Percentiles rank a stretch among this genome's conserved stretches.
Evolutionary conservation across 352 stramenopile genomes (phyloP).

Genomic region (Thraustotheca clavata): DNA sequence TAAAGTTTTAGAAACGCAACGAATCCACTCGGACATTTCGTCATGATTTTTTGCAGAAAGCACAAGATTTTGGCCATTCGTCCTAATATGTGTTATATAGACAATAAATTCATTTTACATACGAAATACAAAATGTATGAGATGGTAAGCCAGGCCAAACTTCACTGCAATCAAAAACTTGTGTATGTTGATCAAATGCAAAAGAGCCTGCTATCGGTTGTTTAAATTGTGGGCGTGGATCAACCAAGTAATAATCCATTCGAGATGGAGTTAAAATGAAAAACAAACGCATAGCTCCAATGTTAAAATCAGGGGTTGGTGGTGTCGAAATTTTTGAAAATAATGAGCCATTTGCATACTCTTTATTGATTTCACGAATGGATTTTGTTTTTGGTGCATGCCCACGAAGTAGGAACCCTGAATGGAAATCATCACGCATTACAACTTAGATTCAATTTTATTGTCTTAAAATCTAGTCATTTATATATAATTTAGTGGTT

Average conservation of each 20-base stretch:
- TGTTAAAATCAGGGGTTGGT: background rate
- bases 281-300: constrained; percentile 43
- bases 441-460: too few relatives aligned
- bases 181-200: constrained; percentile 37
- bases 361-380: background rate
- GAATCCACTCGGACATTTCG: constrained; percentile 3
- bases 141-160: constrained; percentile 44
- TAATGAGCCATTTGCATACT: background rate
- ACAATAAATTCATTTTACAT: background rate
- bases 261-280: constrained; percentile 65
- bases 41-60: background rate
- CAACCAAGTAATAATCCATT: constrained; percentile 57
- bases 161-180: constrained; percentile 52
- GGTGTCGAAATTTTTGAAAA: background rate
- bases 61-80: constrained; percentile 3
- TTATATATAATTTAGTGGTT: too few relatives aligned
- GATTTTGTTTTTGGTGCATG: background rate
- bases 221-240: constrained; percentile 53
- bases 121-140: constrained; percentile 52
- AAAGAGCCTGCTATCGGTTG: constrained; percentile 45
- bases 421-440: background rate
- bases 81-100: background rate
- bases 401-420: background rate
- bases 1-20: background rate
- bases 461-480: too few relatives aligned